Percentiles rank a stretch among this genome's conserved stretches.
Evolutionary conservation across 139 green algal genomes (phyloP).

Genomic region (Tetraselmis striata): DNA sequence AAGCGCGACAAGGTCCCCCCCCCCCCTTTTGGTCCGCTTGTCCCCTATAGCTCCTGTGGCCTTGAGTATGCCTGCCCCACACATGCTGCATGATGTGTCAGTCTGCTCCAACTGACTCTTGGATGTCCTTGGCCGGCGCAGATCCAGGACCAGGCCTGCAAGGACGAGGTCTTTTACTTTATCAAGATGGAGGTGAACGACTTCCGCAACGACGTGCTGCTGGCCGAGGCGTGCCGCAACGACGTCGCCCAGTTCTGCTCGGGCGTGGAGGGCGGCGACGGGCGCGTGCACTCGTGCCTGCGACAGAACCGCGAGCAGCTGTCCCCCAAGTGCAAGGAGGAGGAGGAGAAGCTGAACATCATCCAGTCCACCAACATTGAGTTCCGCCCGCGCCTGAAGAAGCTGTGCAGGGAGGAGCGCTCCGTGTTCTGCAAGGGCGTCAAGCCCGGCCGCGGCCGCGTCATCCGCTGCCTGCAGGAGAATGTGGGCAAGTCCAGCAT

Average conservation of each 20-base stretch:
- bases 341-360: slow-evolving; percentile 66
- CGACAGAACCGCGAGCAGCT: slow-evolving; percentile 57
- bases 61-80: too few relatives aligned
- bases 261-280: slow-evolving; percentile 52
- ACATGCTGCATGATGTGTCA: too few relatives aligned
- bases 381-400: slow-evolving; percentile 50
- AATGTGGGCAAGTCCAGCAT: slow-evolving; percentile 66
- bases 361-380: slow-evolving; percentile 27
- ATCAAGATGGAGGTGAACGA: slow-evolving; percentile 76
- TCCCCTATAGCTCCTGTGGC: too few relatives aligned
- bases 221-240: slow-evolving; percentile 54
- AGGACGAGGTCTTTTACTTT: slow-evolving; percentile 75
- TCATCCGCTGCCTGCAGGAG: slow-evolving; percentile 57
- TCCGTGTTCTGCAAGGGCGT: slow-evolving; percentile 57
- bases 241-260: slow-evolving; percentile 69
- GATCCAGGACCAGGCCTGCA: slow-evolving; percentile 56
- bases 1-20: slow-evolving; percentile 66
- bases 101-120: too few relatives aligned
- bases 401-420: slow-evolving; percentile 62
- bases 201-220: slow-evolving; percentile 60
- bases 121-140: too few relatives aligned
- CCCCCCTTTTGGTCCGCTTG: too few relatives aligned
- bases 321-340: slow-evolving; percentile 44
- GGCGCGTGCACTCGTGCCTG: slow-evolving; percentile 72
- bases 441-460: slow-evolving; percentile 44